Percentiles rank a stretch among this genome's conserved stretches.
Evolutionary conservation across 1,284 basidiomycete genomes (phyloP).

Genomic region (Coniferiporia weirii): DNA sequence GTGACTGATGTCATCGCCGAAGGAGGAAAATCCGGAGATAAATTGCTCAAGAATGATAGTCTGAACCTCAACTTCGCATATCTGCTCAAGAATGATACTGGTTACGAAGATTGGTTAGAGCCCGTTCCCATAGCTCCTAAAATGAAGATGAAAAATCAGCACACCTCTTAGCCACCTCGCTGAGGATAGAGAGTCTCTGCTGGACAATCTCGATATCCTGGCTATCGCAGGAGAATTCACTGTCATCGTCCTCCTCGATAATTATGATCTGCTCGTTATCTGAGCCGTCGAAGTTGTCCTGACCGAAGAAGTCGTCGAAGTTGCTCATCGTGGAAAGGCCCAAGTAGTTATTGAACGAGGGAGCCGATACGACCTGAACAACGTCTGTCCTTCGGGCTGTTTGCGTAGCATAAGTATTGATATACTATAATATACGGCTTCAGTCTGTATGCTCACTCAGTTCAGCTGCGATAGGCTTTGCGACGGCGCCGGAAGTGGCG

Average conservation of each 20-base stretch:
- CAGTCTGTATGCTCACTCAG: background rate
- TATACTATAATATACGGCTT: background rate
- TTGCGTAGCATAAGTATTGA: background rate
- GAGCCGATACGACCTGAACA: background rate
- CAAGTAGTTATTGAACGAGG: slow-evolving; percentile 22
- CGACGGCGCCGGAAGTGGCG: slow-evolving; percentile 12
- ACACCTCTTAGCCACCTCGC: slow-evolving; percentile 21
- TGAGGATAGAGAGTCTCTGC: slow-evolving; percentile 22
- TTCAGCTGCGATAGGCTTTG: slow-evolving; percentile 18
- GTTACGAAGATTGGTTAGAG: background rate
- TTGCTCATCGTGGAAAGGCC: slow-evolving; percentile 18
- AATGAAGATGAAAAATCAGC: background rate
- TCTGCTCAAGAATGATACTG: slow-evolving; percentile 22
- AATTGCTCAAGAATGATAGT: slow-evolving; percentile 22
- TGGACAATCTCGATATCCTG: slow-evolving; percentile 21
- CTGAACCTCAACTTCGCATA: slow-evolving; percentile 25
- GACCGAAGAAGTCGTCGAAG: slow-evolving; percentile 25
- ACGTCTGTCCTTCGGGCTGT: background rate
- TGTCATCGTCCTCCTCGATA: slow-evolving; percentile 7
- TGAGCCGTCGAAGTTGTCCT: slow-evolving; percentile 21
- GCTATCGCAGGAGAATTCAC: slow-evolving; percentile 20
- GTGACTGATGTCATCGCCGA: slow-evolving; percentile 20
- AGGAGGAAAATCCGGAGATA: slow-evolving; percentile 19
- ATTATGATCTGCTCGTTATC: slow-evolving; percentile 18
- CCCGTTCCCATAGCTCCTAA: background rate